Conservation (phyloP, 192 early-diverging fungal species). For the Mortierella claussenii region DNA sequence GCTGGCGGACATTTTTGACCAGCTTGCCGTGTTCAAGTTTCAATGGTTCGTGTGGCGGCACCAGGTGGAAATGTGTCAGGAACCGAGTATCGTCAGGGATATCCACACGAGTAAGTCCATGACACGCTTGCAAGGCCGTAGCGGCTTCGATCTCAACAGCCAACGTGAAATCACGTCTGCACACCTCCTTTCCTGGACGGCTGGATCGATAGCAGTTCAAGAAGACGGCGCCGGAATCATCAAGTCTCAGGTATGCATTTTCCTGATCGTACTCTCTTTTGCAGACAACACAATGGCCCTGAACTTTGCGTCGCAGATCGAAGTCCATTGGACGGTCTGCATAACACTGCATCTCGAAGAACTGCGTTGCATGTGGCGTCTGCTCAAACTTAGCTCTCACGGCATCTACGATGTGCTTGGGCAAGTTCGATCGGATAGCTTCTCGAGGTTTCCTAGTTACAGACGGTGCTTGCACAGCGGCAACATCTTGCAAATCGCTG, state of each 20-base stretch:
- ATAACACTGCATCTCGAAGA: conserved; percentile 5
- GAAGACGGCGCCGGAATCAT: neutral
- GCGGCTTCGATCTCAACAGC: too few relatives aligned
- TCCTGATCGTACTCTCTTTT: conserved; percentile 5
- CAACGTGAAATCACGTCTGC: neutral
- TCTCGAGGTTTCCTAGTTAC: too few relatives aligned
- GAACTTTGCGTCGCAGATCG: conserved; percentile 1
- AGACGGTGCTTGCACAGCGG: too few relatives aligned
- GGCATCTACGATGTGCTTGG: conserved; percentile 12
- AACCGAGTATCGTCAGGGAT: conserved; percentile 1
- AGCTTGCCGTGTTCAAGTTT: conserved; percentile 16
- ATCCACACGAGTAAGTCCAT: conserved; percentile 2
- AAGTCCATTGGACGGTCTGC: conserved; percentile 3
- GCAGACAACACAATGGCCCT: conserved; percentile 22
- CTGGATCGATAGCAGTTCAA: conserved; percentile 17
- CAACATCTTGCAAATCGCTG: neutral
- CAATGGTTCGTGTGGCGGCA: conserved; percentile 4
- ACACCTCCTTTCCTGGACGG: neutral
- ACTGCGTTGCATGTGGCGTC: conserved; percentile 1
- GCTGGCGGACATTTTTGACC: conserved; percentile 19
- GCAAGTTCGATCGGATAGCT: neutral
- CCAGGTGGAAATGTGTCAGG: neutral
- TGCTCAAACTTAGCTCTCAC: conserved; percentile 14
- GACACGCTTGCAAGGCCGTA: too few relatives aligned
- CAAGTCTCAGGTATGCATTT: conserved; percentile 11